Conservation (phyloP, 2,329 filamentous ascomycete species). For the Xylaria sp. region DNA sequence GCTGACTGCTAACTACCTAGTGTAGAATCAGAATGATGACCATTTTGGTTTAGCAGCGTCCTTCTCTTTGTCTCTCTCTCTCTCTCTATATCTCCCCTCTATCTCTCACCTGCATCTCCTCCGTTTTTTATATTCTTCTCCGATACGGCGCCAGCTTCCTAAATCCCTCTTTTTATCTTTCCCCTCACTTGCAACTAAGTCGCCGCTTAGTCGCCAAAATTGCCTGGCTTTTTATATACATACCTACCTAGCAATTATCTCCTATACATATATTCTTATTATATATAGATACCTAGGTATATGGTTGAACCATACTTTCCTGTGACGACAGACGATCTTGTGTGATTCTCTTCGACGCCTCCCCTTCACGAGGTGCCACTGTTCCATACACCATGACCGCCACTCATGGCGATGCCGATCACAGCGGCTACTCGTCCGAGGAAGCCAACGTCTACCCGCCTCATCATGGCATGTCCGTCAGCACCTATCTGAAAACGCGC, state of each 20-base stretch:
- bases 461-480: conserved; percentile 61
- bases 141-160: background rate
- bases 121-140: background rate
- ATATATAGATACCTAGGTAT: background rate
- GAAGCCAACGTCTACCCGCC: conserved; percentile 52
- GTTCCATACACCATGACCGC: conserved; percentile 24
- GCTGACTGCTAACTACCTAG: background rate
- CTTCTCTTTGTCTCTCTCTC: background rate
- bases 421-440: conserved; percentile 24
- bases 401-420: conserved; percentile 6
- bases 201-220: background rate
- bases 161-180: background rate
- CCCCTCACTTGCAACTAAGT: background rate
- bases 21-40: background rate
- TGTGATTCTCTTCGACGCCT: background rate
- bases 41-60: background rate
- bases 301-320: background rate
- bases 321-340: background rate
- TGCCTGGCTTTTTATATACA: background rate
- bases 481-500: conserved; percentile 63
- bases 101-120: background rate
- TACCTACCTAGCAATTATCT: background rate
- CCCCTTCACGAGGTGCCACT: background rate
- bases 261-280: background rate
- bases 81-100: background rate